Evolutionary conservation across 306 rosid genomes (phyloP), one percentile per base, ranked within the genome.

Genomic region (Sindora glabra): DNA sequence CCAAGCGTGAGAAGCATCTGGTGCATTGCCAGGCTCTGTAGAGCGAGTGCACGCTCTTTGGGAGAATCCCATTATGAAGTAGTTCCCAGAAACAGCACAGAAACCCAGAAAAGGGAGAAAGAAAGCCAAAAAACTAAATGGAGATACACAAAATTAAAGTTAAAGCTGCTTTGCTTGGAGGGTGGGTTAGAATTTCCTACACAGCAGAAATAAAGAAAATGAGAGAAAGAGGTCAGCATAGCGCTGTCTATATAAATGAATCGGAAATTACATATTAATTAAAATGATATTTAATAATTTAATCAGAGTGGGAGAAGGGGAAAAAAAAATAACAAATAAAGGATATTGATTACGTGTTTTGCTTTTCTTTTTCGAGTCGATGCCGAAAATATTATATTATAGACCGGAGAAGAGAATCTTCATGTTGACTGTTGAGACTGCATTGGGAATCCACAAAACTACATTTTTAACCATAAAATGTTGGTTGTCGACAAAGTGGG

Each of bases 91-190:
- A 74, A 65, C 45, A 62, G 74, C 76, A 58, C 89, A 62, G 68
- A 76, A 64, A 62, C 73, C 80, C 72, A 69, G 67, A 62, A 48
- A 51, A 47, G 24, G 41, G 9, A 47, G 32, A 38, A 12, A 45
- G 32, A 36, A 27, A 33, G 34, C 5, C 8, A 55, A 44, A 62
- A 67, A 33, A 64, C n/a, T n/a, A 55, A 65, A 45, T 3, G 17
- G 19, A 2, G 52, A 23, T 15, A 24, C 11, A 48, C 19, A n/a
- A 15, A 17, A n/a, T 2, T 36, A 74, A 67, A 64, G 70, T 46
- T 64, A 53, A 62, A 70, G 75, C 48, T 55, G 68, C 73, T 74
- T 77, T 74, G 90, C 84, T 76, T 80, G 84, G 44, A 51, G 70
- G 55, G 67, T 67, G 59, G 85, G 87, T 67, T 70, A 68, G 79